A percentile compares a stretch with the other conserved stretches of the same genome.
These are phyloP conservation scores for Lactifluus rugatus DNA, from an alignment of 768 basidiomycete genomes.

Conservation along the genomic window DNA sequence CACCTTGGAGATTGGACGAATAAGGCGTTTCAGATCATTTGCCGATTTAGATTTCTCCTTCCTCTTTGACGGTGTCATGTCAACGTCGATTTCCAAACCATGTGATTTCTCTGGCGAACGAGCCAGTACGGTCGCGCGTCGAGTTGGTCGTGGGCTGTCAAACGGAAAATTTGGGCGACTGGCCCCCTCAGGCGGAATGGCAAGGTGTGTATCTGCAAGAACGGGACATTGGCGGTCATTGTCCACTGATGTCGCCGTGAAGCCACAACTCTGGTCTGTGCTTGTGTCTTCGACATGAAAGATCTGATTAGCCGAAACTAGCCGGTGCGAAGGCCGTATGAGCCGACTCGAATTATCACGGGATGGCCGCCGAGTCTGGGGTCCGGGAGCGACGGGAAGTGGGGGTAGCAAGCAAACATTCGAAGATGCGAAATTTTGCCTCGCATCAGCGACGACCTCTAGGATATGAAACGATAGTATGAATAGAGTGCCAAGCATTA, in stretches of 20 bases:
- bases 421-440: conserved; percentile 57
- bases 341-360: conserved; percentile 34
- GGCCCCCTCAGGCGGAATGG: conserved; percentile 22
- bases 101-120: conserved; percentile 40
- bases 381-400: conserved; percentile 43
- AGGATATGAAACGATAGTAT: conserved; percentile 1
- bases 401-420: conserved; percentile 43
- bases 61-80: conserved; percentile 48
- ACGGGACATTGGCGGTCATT: neutral
- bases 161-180: conserved; percentile 16
- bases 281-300: conserved; percentile 39
- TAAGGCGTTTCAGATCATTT: conserved; percentile 54
- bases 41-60: conserved; percentile 61
- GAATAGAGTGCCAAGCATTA: neutral
- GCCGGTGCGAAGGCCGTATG: conserved; percentile 50
- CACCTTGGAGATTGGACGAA: conserved; percentile 53
- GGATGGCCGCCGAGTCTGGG: conserved; percentile 27
- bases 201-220: conserved; percentile 19
- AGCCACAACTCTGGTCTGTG: conserved; percentile 25
- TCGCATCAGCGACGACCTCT: conserved; percentile 79
- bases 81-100: conserved; percentile 28
- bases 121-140: conserved; percentile 60
- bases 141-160: conserved; percentile 29
- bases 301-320: conserved; percentile 61
- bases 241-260: conserved; percentile 1